Evolutionary conservation across 2,329 filamentous ascomycete species (phyloP), one percentile per base, ranked within the genome.

Genomic region (Cordyceps pruinosa): DNA sequence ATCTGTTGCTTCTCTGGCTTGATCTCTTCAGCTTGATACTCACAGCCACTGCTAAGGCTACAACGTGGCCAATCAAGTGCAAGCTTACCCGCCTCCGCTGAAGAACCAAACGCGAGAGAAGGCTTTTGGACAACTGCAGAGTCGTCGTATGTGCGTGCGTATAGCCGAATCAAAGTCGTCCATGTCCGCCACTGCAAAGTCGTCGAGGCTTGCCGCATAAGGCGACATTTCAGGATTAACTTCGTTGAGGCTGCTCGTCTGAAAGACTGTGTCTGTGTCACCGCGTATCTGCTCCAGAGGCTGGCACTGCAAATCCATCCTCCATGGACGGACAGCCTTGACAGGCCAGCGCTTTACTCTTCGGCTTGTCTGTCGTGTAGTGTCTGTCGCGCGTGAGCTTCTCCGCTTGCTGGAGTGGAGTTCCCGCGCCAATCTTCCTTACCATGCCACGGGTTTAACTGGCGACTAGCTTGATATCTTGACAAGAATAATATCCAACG

Each of bases 281-380:
- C 34, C 13, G 13, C 13, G 13, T 35, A 35, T 35, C 34, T 35
- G 4, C 34, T 35, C 34, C 13, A 35, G 34, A 35, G 32, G 32
- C 32, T 35, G 3, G 32, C 12, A 35, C 32, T 35, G 3, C 3
- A 35, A 17, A 35, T 35, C 32, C 3, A 17, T 35, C 32, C 32
- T 35, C 32, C 12, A 35, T 15, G 1, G 12, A 5, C 32, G 2
- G 3, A 35, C 12, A 35, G 32, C 32, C 32, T 35, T 17, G 3
- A 35, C 12, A 35, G 32, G 32, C 32, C 12, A 35, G 32, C 32
- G 32, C 32, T 35, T 35, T 57, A 44, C 73, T 71, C 39, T 61
- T 56, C 35, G 73, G 66, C 49, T 50, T 63, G 1, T 63, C 59
- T 8, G 13, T 9, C 17, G 51, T 62, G 50, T 69, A 70, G 53